Percentiles rank a stretch among this genome's conserved stretches.
Conservation (phyloP, 345 rosid species). For the Salix purpurea region DNA sequence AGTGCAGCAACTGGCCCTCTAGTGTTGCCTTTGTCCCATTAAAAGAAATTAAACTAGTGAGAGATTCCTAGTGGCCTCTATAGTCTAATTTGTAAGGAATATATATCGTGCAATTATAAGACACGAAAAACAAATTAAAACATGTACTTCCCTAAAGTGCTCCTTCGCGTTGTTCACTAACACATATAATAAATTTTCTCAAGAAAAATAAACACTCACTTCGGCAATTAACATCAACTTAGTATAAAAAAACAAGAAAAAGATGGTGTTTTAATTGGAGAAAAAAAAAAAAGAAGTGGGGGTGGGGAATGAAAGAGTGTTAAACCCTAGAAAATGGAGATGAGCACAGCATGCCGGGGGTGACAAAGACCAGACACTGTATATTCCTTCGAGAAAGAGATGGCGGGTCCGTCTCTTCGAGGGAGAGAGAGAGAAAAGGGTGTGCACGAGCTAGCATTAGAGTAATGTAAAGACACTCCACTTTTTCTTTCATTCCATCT, state of each 20-base stretch:
- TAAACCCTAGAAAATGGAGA: slow-evolving; percentile 46
- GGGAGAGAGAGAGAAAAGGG: slow-evolving; percentile 3
- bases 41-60: not conserved
- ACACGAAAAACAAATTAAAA: not conserved
- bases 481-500: slow-evolving; percentile 27
- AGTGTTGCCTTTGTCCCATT: not conserved
- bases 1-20: no score
- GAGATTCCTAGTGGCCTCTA: not conserved
- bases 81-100: not conserved
- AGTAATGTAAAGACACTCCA: slow-evolving; percentile 29
- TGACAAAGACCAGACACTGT: slow-evolving; percentile 55
- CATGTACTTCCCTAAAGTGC: not conserved
- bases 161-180: not conserved
- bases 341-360: slow-evolving; percentile 45
- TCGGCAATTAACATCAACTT: not conserved
- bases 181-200: not conserved
- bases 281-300: not conserved
- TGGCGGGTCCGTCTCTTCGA: slow-evolving; percentile 20
- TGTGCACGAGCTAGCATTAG: slow-evolving; percentile 33
- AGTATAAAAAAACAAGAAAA: not conserved
- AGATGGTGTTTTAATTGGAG: not conserved
- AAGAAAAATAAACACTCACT: not conserved
- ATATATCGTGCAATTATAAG: not conserved
- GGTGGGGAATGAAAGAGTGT: slow-evolving; percentile 10
- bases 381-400: slow-evolving; percentile 68